These are phyloP conservation scores for Termitomyces sp. DNA, from an alignment of 768 basidiomycete species.

Conservation along the genomic window DNA sequence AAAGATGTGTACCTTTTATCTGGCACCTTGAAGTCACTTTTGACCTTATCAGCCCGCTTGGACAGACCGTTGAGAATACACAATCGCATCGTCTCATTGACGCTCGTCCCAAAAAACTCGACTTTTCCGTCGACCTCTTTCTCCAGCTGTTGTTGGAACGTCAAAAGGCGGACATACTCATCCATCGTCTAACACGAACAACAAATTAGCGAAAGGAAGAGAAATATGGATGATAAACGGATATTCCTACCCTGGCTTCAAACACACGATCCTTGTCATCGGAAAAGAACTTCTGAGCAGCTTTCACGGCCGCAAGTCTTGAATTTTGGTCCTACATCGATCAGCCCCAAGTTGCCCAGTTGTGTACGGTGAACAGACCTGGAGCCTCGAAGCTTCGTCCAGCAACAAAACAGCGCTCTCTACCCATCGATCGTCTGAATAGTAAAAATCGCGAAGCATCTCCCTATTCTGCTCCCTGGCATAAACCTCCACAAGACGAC, in stretches of 20 bases:
- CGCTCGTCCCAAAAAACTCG: conserved; percentile 73
- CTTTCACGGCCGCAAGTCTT: conserved; percentile 65
- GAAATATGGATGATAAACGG: background rate
- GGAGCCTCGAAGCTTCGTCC: conserved; percentile 69
- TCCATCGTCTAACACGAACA: conserved; percentile 72
- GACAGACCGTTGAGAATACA: conserved; percentile 75
- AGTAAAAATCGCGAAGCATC: conserved; percentile 94
- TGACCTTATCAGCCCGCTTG: conserved; percentile 87
- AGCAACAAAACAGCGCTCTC: conserved; percentile 89
- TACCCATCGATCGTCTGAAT: conserved; percentile 91
- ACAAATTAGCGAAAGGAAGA: background rate
- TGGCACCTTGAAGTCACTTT: conserved; percentile 87
- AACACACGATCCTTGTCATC: conserved; percentile 91
- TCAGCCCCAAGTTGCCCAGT: background rate
- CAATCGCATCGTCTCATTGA: conserved; percentile 80
- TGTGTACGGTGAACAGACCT: conserved; percentile 31
- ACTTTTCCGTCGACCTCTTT: conserved; percentile 78
- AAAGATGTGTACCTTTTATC: conserved; percentile 72
- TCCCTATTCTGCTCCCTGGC: conserved; percentile 86
- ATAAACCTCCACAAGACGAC: conserved; percentile 81
- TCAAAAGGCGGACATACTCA: conserved; percentile 71
- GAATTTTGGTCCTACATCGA: conserved; percentile 60
- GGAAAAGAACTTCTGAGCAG: conserved; percentile 88
- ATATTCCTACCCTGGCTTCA: conserved; percentile 70
- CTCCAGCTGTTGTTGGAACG: conserved; percentile 82